A percentile compares a stretch with the other conserved stretches of the same genome.
These are phyloP conservation scores for Metschnikowia shivogae DNA, from an alignment of 805 yeast species.

Conservation along the genomic window DNA sequence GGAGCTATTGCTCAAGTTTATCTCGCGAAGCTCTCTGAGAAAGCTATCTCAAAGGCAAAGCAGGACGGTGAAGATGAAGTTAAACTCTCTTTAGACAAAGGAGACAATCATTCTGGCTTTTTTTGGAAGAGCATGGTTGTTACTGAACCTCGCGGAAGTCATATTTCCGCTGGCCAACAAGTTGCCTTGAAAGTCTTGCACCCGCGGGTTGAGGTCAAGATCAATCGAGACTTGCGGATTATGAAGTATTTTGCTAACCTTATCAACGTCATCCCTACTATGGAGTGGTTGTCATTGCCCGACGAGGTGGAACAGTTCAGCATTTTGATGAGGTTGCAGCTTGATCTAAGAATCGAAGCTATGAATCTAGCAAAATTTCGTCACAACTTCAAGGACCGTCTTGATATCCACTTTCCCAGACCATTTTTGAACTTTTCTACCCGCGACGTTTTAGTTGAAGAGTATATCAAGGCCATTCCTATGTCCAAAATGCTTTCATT, in stretches of 20 bases:
- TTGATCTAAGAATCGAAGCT: conserved; percentile 88
- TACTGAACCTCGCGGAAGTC: conserved; percentile 29
- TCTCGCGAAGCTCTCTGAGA: conserved; percentile 56
- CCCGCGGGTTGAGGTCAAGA: conserved; percentile 71
- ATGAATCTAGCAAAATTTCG: conserved; percentile 70
- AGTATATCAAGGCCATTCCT: conserved; percentile 77
- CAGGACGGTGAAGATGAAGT: conserved; percentile 22
- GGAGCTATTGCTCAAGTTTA: conserved; percentile 99
- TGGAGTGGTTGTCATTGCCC: conserved; percentile 97
- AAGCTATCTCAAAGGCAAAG: conserved; percentile 36
- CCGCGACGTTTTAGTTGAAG: conserved; percentile 77
- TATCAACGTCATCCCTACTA: conserved; percentile 76
- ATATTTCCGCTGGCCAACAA: conserved; percentile 42
- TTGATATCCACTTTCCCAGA: conserved; percentile 74
- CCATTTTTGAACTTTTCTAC: conserved; percentile 66
- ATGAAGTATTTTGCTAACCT: conserved; percentile 75
- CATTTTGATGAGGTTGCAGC: conserved; percentile 78
- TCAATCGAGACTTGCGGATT: conserved; percentile 76
- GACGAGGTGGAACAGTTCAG: conserved; percentile 90
- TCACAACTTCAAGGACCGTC: conserved; percentile 54
- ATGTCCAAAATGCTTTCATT: conserved; percentile 65
- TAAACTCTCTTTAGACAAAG: conserved; percentile 13
- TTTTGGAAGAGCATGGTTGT: conserved; percentile 32
- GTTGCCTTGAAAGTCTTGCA: conserved; percentile 93
- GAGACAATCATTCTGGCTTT: conserved; percentile 10